Evolutionary conservation across 495 filamentous ascomycete species (phyloP).

Genomic region (Neurospora terricola): DNA sequence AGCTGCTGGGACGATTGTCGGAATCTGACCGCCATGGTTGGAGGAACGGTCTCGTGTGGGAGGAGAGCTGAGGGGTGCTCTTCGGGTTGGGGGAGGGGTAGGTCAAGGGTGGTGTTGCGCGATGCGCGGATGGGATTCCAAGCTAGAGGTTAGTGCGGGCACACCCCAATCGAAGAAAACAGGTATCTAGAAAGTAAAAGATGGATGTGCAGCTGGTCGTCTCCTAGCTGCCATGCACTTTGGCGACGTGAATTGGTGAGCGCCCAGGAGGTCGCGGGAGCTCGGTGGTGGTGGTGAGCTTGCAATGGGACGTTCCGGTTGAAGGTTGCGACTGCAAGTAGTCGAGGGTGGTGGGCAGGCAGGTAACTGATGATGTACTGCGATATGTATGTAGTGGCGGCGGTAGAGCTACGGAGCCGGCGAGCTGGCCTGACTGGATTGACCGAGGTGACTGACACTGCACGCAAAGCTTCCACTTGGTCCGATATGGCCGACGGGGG

Average conservation of each 20-base stretch:
- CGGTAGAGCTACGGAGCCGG: neutral
- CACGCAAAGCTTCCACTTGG: neutral
- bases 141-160: neutral
- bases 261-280: neutral
- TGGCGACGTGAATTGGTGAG: neutral
- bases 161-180: neutral
- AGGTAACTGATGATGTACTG: neutral
- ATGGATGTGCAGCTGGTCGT: neutral
- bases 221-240: conserved; percentile 3
- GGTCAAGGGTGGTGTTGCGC: neutral
- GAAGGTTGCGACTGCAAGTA: neutral
- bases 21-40: conserved; percentile 15
- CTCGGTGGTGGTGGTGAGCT: neutral
- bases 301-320: neutral
- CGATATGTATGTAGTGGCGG: neutral
- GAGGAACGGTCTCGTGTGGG: neutral
- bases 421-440: neutral
- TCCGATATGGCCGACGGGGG: neutral
- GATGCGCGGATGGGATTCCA: neutral
- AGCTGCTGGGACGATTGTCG: conserved; percentile 21
- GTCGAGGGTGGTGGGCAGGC: neutral
- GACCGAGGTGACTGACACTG: neutral
- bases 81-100: conserved; percentile 1
- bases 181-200: neutral
- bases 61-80: neutral